These are phyloP conservation scores for Hortiboletus flavorubellus DNA, from an alignment of 768 basidiomycete species.

Conservation along the genomic window DNA sequence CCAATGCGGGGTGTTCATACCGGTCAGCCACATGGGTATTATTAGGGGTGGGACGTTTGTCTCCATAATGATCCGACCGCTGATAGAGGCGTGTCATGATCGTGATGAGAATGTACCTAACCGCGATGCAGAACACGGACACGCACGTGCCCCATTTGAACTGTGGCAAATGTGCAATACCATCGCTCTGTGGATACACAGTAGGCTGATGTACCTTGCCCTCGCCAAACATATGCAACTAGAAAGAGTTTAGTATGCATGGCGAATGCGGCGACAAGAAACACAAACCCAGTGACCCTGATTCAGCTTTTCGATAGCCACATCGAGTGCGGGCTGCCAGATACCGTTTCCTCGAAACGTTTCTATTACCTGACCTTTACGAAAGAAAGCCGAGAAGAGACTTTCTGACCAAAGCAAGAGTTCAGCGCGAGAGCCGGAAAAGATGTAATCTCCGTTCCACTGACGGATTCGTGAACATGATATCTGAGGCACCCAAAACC, in stretches of 20 bases:
- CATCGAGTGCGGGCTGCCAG: constrained; percentile 81
- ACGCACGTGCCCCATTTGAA: constrained; percentile 98
- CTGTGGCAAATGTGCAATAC: constrained; percentile 53
- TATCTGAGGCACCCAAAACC: constrained; percentile 89
- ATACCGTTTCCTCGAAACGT: constrained; percentile 90
- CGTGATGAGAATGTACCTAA: not conserved
- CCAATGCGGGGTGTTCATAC: constrained; percentile 30
- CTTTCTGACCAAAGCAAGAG: constrained; percentile 43
- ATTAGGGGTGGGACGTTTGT: constrained; percentile 63
- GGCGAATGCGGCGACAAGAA: not conserved
- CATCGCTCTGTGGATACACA: constrained; percentile 42
- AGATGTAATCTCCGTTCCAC: constrained; percentile 24
- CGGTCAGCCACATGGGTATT: constrained; percentile 94
- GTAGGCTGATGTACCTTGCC: constrained; percentile 80
- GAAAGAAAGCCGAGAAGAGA: constrained; percentile 80
- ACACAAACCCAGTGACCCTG: constrained; percentile 78
- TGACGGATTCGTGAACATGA: constrained; percentile 93
- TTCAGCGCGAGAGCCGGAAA: constrained; percentile 11
- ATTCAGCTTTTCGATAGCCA: constrained; percentile 78
- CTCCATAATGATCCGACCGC: constrained; percentile 82
- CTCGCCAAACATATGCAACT: constrained; percentile 92
- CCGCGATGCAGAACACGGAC: constrained; percentile 34
- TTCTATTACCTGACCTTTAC: constrained; percentile 86
- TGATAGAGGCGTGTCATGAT: constrained; percentile 27
- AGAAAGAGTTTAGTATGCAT: constrained; percentile 1